phyloP scores from a whole-genome alignment of 345 rosid species.

The Euphorbia pulcherrima region DNA sequence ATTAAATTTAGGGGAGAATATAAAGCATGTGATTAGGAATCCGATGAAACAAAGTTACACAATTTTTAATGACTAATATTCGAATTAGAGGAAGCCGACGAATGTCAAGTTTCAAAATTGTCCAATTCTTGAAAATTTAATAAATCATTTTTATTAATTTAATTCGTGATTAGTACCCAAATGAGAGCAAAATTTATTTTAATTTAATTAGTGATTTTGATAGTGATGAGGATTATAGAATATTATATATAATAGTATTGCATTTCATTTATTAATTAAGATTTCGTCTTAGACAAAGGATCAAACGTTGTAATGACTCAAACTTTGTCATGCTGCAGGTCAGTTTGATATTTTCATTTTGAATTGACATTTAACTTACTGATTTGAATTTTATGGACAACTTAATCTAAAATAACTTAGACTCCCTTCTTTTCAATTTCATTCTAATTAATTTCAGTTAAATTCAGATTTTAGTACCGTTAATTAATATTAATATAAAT shows the following conservation, averaged over 20 bases:
- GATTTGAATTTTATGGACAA: background rate
- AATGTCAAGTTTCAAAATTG: slow-evolving; percentile 29
- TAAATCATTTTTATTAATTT: background rate
- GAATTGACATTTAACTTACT: background rate
- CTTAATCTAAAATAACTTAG: background rate
- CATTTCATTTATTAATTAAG: background rate
- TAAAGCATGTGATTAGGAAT: slow-evolving; percentile 41
- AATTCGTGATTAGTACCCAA: background rate
- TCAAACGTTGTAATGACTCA: slow-evolving; percentile 4
- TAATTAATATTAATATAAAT: too few species aligned
- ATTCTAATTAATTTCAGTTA: too few species aligned
- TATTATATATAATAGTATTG: too few species aligned
- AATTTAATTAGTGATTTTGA: slow-evolving; percentile 14
- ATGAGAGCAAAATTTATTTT: background rate
- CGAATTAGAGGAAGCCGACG: slow-evolving; percentile 26
- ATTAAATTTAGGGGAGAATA: background rate
- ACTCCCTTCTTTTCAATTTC: too few species aligned
- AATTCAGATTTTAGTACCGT: too few species aligned
- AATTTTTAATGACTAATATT: slow-evolving; percentile 37
- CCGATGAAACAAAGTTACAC: slow-evolving; percentile 36
- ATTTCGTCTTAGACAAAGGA: slow-evolving; percentile 18
- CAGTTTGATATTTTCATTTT: background rate
- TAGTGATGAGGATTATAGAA: background rate
- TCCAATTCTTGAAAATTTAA: slow-evolving; percentile 8
- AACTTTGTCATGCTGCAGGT: background rate